Evolutionary conservation across 257 asterid genomes (phyloP), one percentile per base, ranked within the genome.

Genomic region (Leonotis leonurus): DNA sequence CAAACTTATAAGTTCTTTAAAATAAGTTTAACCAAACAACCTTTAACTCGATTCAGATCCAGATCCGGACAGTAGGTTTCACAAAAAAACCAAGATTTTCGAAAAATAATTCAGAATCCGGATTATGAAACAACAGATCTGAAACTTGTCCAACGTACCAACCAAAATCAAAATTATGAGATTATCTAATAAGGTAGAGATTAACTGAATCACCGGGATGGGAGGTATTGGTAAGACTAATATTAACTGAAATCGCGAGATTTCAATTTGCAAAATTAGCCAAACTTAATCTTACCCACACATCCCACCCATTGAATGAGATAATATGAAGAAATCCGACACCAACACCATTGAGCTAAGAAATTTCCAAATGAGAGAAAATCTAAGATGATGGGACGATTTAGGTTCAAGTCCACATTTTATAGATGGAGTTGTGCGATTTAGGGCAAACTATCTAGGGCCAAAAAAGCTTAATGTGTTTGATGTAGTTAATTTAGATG

Each of bases 181-280:
- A 35, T 8, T 2, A 8, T 3, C 9, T 12, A 9, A 35, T 2
- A 40, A 49, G 14, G 17, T 24, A 3, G 35, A 22, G 8, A 54
- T 54, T 6, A 54, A 54, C 60, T 5, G 43, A 54, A 16, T 17
- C 60, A 54, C 30, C 26, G 41, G 60, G 3, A 54, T 54, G 60
- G 60, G 60, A 54, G 41, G 60, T 1, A 54, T 54, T 14, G 60
- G 60, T 54, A 30, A 54, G 60, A 54, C 43, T 30, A 54, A 54
- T 1, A 14, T 30, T 4, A 54, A 54, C 60, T 54, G 22, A 30
- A 30, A 54, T 54, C 39, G 60, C 60, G 2, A 27, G n/a, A n/a
- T n/a, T 29, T 29, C n/a, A 16, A 29, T 16, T 17, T 7, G 25
- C 60, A 16, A 54, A 29, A 48, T 21, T 30, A 30, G 60, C 43